Evolutionary conservation across 148 eudicot genomes (phyloP), one percentile per base, ranked within the genome.

Genomic region (Vaccinium vitisidaea): DNA sequence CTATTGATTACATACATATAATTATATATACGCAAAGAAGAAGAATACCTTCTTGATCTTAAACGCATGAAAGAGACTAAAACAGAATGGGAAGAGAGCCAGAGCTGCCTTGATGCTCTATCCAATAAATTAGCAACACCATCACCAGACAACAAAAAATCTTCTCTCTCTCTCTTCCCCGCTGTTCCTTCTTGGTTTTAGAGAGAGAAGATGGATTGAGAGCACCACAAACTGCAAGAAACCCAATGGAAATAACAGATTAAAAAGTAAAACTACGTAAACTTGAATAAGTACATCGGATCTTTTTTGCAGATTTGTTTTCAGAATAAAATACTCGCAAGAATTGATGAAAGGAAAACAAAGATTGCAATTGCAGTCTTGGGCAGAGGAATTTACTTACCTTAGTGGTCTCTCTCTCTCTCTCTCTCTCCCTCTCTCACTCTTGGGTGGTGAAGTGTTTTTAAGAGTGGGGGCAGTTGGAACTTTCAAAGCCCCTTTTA

Each of bases 1-100:
- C 25, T 21, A 21, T 21, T 21, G 67, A 19, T 19, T 19, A 61
- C 27, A 8, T 46, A 21, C 4, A 75, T 21, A 75, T 15, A n/a
- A 18, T 2, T 46, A 48, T 11, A 9, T 49, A 74, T 2, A 1
- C 10, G 19, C 11, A 18, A 9, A 75, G 23, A 75, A 18, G 23
- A n/a, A 18, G 21, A 16, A 77, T 50, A 77, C 80, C 80, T 77
- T 13, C 1, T 77, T 77, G 80, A 53, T 77, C 21, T 77, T 53
- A 77, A 53, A 53, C 8, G 43, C 80, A 77, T 77, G 61, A 43
- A 77, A 77, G 36, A 77, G 8, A 77, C 4, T 50, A 11, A 77
- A 23, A 23, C 19, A 50, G 79, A 75, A 1, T 77, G 61, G 19
- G 36, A 52, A 52, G 21, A 23, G 61, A 77, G 23, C 80, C 61